Percentiles rank a stretch among this genome's conserved stretches.
These are phyloP conservation scores for Stentor roeselii DNA, from an alignment of 73 alveolate genomes.

Conservation along the genomic window DNA sequence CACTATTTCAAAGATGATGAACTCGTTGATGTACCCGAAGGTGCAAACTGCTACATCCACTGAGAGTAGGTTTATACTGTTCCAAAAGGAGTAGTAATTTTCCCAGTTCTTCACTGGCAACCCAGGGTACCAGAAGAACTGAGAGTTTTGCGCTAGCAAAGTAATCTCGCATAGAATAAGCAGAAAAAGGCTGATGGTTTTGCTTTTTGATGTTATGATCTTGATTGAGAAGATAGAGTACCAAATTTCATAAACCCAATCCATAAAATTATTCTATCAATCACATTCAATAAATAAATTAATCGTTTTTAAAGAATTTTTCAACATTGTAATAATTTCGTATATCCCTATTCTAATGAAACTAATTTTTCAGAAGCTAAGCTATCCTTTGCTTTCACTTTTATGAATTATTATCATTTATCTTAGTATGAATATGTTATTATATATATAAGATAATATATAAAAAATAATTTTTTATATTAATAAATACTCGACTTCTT, in stretches of 20 bases:
- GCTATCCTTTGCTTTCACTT: too few relatives aligned
- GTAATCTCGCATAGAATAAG: neutral
- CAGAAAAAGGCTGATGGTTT: neutral
- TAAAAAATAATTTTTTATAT: too few relatives aligned
- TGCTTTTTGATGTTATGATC: neutral
- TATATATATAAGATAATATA: too few relatives aligned
- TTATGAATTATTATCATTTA: too few relatives aligned
- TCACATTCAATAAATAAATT: too few relatives aligned
- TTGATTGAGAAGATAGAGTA: neutral
- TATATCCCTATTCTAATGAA: too few relatives aligned
- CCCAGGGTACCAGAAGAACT: neutral
- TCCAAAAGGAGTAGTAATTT: neutral
- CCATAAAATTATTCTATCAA: neutral
- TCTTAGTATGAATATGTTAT: too few relatives aligned
- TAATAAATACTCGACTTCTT: too few relatives aligned
- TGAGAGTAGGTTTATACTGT: neutral
- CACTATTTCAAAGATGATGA: neutral
- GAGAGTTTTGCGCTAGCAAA: neutral
- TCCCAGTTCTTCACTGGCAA: neutral
- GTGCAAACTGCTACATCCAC: neutral
- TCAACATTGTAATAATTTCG: too few relatives aligned
- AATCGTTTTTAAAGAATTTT: too few relatives aligned
- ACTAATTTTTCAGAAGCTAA: too few relatives aligned
- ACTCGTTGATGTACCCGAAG: neutral
- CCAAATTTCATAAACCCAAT: neutral